These are phyloP conservation scores for Camellia granthamiana DNA, from an alignment of 148 eudicot species.

Conservation along the genomic window DNA sequence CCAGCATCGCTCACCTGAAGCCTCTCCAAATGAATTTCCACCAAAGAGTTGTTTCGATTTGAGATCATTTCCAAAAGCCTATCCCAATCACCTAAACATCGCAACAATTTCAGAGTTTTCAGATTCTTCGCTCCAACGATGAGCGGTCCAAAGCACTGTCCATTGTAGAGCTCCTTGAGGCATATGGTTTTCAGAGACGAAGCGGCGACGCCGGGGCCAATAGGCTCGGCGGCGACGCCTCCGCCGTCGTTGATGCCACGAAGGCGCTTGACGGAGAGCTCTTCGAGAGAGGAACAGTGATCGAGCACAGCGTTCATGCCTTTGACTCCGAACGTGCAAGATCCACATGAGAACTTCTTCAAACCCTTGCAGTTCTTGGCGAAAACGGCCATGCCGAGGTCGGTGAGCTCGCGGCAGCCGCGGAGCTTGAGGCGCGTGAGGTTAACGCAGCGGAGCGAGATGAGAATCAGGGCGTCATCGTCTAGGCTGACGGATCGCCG, in stretches of 20 bases:
- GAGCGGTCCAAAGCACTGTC: slow-evolving; percentile 62
- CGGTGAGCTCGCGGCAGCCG: slow-evolving; percentile 46
- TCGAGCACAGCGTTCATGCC: slow-evolving; percentile 42
- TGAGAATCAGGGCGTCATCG: slow-evolving; percentile 33
- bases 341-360: slow-evolving; percentile 47
- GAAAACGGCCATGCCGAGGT: slow-evolving; percentile 37
- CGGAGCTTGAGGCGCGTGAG: slow-evolving; percentile 55
- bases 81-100: slow-evolving; percentile 84
- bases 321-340: slow-evolving; percentile 45
- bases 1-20: slow-evolving; percentile 76
- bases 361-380: slow-evolving; percentile 41
- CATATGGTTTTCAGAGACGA: slow-evolving; percentile 46
- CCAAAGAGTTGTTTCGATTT: slow-evolving; percentile 32
- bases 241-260: slow-evolving; percentile 34
- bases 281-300: slow-evolving; percentile 41
- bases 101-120: slow-evolving; percentile 45
- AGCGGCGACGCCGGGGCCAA: slow-evolving; percentile 8
- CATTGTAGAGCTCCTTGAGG: slow-evolving; percentile 70
- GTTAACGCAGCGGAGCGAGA: slow-evolving; percentile 43
- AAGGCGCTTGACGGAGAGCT: slow-evolving; percentile 47
- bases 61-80: slow-evolving; percentile 43
- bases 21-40: slow-evolving; percentile 69
- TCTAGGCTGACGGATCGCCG: slow-evolving; percentile 36
- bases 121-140: slow-evolving; percentile 59
- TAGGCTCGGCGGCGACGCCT: not conserved